These are phyloP conservation scores for Fusarium sp. DNA, from an alignment of 2,329 filamentous ascomycete genomes.

Conservation along the genomic window DNA sequence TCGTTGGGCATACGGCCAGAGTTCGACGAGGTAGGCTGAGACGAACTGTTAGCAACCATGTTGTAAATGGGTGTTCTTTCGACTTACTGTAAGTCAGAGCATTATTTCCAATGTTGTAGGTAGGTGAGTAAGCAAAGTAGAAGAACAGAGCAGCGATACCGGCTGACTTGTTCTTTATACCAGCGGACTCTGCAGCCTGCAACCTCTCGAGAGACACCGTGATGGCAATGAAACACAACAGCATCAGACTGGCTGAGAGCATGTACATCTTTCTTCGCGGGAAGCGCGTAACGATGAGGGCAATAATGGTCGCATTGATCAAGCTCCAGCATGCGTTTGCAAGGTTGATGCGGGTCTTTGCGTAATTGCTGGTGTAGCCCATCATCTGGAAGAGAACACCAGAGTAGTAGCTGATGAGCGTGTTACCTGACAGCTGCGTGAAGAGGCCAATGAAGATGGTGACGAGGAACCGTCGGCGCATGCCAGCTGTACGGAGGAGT, in stretches of 20 bases:
- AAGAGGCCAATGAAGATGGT: slow-evolving; percentile 67
- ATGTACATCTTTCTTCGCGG: slow-evolving; percentile 66
- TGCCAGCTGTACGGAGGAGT: slow-evolving; percentile 65
- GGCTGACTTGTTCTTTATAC: slow-evolving; percentile 16
- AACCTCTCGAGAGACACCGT: slow-evolving; percentile 63
- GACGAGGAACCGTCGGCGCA: slow-evolving; percentile 65
- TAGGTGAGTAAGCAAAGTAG: slow-evolving; percentile 37
- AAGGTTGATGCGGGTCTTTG: slow-evolving; percentile 64
- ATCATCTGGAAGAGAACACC: slow-evolving; percentile 60
- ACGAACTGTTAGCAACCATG: slow-evolving; percentile 5
- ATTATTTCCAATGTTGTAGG: slow-evolving; percentile 43
- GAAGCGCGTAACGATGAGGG: slow-evolving; percentile 63
- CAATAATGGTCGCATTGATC: slow-evolving; percentile 59
- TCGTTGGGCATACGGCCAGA: slow-evolving; percentile 72
- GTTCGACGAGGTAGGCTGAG: slow-evolving; percentile 67
- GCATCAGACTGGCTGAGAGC: slow-evolving; percentile 64
- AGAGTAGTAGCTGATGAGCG: slow-evolving; percentile 53
- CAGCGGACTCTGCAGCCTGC: slow-evolving; percentile 51
- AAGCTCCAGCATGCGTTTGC: slow-evolving; percentile 62
- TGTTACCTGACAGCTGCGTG: slow-evolving; percentile 68
- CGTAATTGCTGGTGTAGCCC: slow-evolving; percentile 57
- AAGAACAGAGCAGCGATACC: slow-evolving; percentile 36
- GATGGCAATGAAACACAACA: slow-evolving; percentile 67
- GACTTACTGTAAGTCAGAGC: slow-evolving; percentile 44
- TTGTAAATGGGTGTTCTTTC: no score